Base-by-base conservation (phyloP, 2,329 filamentous ascomycete genomes). In the Microdochium bolleyi region DNA sequence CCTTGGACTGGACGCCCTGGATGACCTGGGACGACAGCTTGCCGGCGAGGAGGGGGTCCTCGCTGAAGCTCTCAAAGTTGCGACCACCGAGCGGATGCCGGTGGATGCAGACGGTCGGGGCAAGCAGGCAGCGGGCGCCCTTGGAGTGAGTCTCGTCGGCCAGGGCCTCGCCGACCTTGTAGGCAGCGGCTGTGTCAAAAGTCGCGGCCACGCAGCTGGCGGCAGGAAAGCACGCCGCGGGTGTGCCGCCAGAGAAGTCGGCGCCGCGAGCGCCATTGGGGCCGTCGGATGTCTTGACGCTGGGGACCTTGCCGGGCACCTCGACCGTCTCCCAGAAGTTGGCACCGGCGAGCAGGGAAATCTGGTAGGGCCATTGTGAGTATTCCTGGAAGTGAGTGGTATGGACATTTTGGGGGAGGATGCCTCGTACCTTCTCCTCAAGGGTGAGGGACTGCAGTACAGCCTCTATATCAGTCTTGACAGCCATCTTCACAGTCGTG, bases 61-160 rank as follows among this genome's bases (percentile, higher is more conserved):
- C 73, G 24, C 69, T 71, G 52, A 75, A 73, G 48, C 67, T 71
- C 56, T 78, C 75, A 54, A 77, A 77, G 44, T 73, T 73, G 30
- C 75, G 70, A 3, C 75, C 75, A 7, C 74, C 74, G 0, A 77
- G 65, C 0, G 74, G 75, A 13, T 70, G 71, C 4, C 74, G 69
- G 41, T 76, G 73, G 37, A 76, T 75, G 58, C 71, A 77, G 37
- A 78, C 72, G 0, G 76, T 79, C 0, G 88, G 88, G 2, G 85
- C 88, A 10, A 92, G 74, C 58, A 87, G 80, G 16, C 88, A 78
- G 59, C 89, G 84, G 9, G 86, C 78, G 50, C 84, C 85, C 68
- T 92, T 92, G 51, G 59, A 62, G 14, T 61, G 58, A 1, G 65
- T 60, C 48, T 71, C 84, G 24, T 80, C 73, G n/a, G 77, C 83